Percentiles rank a stretch among this genome's conserved stretches.
Evolutionary conservation across 2,329 filamentous ascomycete genomes (phyloP).

Genomic region (Arthrobotrys iridis): DNA sequence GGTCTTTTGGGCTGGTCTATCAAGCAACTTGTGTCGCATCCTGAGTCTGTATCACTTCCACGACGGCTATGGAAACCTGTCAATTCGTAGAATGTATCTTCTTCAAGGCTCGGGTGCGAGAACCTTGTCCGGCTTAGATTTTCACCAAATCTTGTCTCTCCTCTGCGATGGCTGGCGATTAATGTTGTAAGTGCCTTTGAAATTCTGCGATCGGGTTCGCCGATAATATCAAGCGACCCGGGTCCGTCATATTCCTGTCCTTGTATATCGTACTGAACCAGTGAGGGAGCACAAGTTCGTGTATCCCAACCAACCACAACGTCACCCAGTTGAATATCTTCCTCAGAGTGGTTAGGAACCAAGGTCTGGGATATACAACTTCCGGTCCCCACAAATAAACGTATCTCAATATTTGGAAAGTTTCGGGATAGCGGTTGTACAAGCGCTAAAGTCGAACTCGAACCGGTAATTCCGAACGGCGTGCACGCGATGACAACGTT

Average conservation of each 20-base stretch:
- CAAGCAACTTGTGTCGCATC: neutral
- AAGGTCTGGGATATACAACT: conserved; percentile 12
- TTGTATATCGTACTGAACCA: conserved; percentile 5
- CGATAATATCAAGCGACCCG: neutral
- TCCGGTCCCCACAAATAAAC: conserved; percentile 27
- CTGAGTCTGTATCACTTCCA: neutral
- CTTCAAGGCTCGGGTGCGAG: conserved; percentile 3
- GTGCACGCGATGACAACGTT: conserved; percentile 28
- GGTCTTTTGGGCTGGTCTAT: conserved; percentile 2
- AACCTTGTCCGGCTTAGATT: neutral
- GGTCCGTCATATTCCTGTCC: neutral
- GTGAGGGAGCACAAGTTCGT: neutral
- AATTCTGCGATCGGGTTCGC: neutral
- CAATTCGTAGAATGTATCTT: conserved; percentile 12
- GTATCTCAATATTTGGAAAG: conserved; percentile 26
- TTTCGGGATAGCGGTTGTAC: neutral
- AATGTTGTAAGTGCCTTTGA: neutral
- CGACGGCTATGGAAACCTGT: neutral
- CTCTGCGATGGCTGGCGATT: neutral
- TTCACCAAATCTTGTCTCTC: conserved; percentile 3
- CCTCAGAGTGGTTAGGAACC: neutral
- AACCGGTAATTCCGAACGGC: neutral
- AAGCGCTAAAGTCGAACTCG: neutral
- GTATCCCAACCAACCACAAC: conserved; percentile 32
- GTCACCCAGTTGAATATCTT: conserved; percentile 26